Percentiles rank a stretch among this genome's conserved stretches.
Conservation (phyloP, 1,284 basidiomycete genomes). For the Boletus sp. region DNA sequence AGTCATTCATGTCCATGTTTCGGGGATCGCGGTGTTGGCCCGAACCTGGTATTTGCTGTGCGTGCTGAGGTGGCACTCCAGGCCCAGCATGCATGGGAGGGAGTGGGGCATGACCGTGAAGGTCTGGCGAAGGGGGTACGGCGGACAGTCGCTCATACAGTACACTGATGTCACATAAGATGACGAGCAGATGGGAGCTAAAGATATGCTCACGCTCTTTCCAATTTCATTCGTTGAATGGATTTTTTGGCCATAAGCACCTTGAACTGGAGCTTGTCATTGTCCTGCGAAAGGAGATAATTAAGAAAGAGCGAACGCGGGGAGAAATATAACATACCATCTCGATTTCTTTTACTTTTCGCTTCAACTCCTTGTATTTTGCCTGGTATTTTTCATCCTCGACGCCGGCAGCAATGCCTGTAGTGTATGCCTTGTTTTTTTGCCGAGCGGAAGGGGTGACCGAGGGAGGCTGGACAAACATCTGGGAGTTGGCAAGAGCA, state of each 20-base stretch:
- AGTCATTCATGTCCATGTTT: conserved; percentile 44
- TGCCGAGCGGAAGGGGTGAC: conserved; percentile 40
- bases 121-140: conserved; percentile 54
- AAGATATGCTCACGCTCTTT: conserved; percentile 73
- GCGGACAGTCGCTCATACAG: conserved; percentile 73
- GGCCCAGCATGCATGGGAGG: conserved; percentile 39
- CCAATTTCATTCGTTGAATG: conserved; percentile 86
- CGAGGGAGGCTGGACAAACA: conserved; percentile 31
- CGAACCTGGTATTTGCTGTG: conserved; percentile 36
- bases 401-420: conserved; percentile 72
- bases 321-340: conserved; percentile 47
- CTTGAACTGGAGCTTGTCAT: conserved; percentile 83
- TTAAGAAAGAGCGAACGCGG: neutral
- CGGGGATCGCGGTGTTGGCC: conserved; percentile 43
- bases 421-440: conserved; percentile 52
- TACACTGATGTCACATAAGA: conserved; percentile 48
- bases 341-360: conserved; percentile 88
- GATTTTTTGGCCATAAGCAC: conserved; percentile 79
- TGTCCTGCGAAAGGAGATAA: conserved; percentile 55
- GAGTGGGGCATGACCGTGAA: conserved; percentile 40
- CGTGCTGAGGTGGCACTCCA: conserved; percentile 35
- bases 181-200: conserved; percentile 15
- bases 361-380: conserved; percentile 89
- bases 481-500: conserved; percentile 28
- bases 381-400: conserved; percentile 87